phyloP scores from a whole-genome alignment of 2,329 filamentous ascomycete genomes.

The Colletotrichum coccodes region DNA sequence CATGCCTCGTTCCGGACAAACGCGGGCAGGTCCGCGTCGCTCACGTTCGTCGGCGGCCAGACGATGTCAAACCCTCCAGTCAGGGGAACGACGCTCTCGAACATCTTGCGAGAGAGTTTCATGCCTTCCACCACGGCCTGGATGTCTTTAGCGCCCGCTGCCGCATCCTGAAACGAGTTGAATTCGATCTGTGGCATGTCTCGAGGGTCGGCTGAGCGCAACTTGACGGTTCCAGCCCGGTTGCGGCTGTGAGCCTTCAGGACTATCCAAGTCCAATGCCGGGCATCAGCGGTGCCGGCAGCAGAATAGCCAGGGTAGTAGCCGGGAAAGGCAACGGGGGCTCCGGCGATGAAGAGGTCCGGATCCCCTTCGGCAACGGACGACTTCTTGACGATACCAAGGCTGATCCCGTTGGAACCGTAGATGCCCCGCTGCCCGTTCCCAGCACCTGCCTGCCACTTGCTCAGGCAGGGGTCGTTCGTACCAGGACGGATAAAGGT shows the following conservation, averaged over 20 bases:
- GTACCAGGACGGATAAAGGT: constrained; percentile 39
- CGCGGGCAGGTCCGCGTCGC: constrained; percentile 54
- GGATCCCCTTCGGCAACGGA: constrained; percentile 39
- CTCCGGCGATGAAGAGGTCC: constrained; percentile 43
- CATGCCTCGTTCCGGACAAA: constrained; percentile 61
- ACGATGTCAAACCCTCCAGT: constrained; percentile 36
- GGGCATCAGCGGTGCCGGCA: constrained; percentile 42
- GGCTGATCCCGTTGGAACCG: constrained; percentile 45
- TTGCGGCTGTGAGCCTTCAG: constrained; percentile 70
- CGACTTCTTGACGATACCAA: constrained; percentile 43
- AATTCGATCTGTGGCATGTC: constrained; percentile 70
- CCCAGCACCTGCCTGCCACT: constrained; percentile 40
- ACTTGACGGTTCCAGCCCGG: constrained; percentile 63
- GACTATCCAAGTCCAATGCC: constrained; percentile 51
- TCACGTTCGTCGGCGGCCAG: constrained; percentile 50
- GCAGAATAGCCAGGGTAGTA: constrained; percentile 42
- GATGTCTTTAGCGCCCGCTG: constrained; percentile 47
- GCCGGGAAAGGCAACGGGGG: constrained; percentile 40
- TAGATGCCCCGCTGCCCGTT: constrained; percentile 41
- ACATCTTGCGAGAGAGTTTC: constrained; percentile 50
- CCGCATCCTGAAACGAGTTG: constrained; percentile 57
- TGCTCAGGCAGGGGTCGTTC: constrained; percentile 46
- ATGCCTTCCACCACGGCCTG: constrained; percentile 61
- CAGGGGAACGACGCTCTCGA: constrained; percentile 40
- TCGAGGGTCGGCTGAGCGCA: constrained; percentile 66